A percentile compares a stretch with the other conserved stretches of the same genome.
Evolutionary conservation across 805 yeast species (phyloP).

Genomic region (Komagataella phaffii): DNA sequence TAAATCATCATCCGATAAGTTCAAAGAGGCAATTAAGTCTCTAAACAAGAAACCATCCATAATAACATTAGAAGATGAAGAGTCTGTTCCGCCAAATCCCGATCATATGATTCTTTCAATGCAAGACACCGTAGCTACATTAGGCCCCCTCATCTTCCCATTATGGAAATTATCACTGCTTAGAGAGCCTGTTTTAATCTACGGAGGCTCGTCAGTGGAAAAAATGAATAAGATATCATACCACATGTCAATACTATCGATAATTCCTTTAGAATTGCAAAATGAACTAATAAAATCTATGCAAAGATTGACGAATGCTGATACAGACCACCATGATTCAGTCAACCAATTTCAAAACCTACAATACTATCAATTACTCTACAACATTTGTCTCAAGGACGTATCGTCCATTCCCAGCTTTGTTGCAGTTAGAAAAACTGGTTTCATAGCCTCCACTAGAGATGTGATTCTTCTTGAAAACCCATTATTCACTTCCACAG

Average conservation of each 20-base stretch:
- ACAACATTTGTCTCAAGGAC: constrained; percentile 51
- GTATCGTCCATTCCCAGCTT: constrained; percentile 16
- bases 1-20: constrained; percentile 4
- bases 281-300: constrained; percentile 11
- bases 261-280: constrained; percentile 44
- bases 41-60: constrained; percentile 1
- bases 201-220: constrained; percentile 20
- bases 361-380: constrained; percentile 35
- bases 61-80: constrained; percentile 7
- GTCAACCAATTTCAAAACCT: constrained; percentile 8
- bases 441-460: constrained; percentile 46
- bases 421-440: background rate
- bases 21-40: constrained; percentile 11
- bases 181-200: constrained; percentile 40
- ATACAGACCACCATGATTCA: constrained; percentile 5
- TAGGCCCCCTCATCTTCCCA: constrained; percentile 56
- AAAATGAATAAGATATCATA: constrained; percentile 37
- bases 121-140: constrained; percentile 27
- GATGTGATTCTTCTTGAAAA: constrained; percentile 54
- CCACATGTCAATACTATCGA: constrained; percentile 43
- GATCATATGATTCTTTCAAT: constrained; percentile 34
- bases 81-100: constrained; percentile 10
- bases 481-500: constrained; percentile 32
- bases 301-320: background rate
- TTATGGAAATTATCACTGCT: constrained; percentile 51